Conservation (phyloP, 768 basidiomycete species). For the Phylloporus sp. region DNA sequence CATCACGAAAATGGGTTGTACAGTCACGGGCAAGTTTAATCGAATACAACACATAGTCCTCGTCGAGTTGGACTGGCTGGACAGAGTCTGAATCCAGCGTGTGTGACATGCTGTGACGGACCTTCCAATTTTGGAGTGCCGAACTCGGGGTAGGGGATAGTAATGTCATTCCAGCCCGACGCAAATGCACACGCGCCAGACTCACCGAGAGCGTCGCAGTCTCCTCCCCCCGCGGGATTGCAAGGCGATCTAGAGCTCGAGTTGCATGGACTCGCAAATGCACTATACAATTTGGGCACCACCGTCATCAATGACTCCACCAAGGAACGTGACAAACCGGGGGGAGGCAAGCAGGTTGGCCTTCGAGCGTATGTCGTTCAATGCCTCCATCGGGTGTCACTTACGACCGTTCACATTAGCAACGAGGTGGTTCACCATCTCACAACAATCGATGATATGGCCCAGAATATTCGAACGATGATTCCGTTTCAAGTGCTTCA, state of each 20-base stretch:
- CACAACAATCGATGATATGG: slow-evolving; percentile 61
- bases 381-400: not conserved
- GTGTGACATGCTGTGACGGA: too few relatives aligned
- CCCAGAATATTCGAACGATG: slow-evolving; percentile 55
- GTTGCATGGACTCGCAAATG: slow-evolving; percentile 68
- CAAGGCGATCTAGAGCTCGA: slow-evolving; percentile 78
- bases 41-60: too few relatives aligned
- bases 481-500: slow-evolving; percentile 70
- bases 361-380: slow-evolving; percentile 52
- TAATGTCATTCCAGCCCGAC: slow-evolving; percentile 11
- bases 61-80: too few relatives aligned
- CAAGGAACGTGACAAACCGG: slow-evolving; percentile 70
- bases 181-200: slow-evolving; percentile 24
- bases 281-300: slow-evolving; percentile 75
- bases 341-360: slow-evolving; percentile 73
- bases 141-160: too few relatives aligned
- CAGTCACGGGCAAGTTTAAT: too few relatives aligned
- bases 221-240: slow-evolving; percentile 59
- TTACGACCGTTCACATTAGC: slow-evolving; percentile 32
- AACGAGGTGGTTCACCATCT: slow-evolving; percentile 74
- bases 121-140: too few relatives aligned
- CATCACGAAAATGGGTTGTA: too few relatives aligned
- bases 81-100: too few relatives aligned
- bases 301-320: slow-evolving; percentile 81
- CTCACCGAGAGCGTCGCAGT: slow-evolving; percentile 70